A percentile compares a stretch with the other conserved stretches of the same genome.
Evolutionary conservation across 768 basidiomycete genomes (phyloP).

Genomic region (Daedalea quercina): DNA sequence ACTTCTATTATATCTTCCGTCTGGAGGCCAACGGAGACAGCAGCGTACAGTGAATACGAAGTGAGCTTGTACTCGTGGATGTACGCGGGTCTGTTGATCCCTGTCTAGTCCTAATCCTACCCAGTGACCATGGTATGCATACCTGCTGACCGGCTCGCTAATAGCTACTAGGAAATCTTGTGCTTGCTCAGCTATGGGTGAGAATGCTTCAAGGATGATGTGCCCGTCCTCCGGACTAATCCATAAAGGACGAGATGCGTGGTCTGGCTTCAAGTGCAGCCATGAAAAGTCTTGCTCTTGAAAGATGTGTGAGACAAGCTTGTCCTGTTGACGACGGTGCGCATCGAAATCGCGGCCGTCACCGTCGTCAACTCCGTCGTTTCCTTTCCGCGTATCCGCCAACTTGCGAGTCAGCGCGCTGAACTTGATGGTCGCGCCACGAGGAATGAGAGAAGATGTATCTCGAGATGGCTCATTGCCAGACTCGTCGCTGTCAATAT

Average conservation of each 20-base stretch:
- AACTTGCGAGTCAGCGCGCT: conserved; percentile 77
- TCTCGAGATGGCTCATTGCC: conserved; percentile 26
- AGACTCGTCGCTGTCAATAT: conserved; percentile 49
- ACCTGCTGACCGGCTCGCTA: conserved; percentile 98
- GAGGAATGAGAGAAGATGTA: conserved; percentile 49
- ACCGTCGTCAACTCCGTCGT: conserved; percentile 33
- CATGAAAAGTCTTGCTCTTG: conserved; percentile 82
- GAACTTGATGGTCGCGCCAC: conserved; percentile 80
- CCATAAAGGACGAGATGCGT: conserved; percentile 90
- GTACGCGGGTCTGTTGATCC: conserved; percentile 72
- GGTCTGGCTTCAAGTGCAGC: conserved; percentile 85
- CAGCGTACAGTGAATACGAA: conserved; percentile 95
- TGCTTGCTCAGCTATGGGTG: conserved; percentile 94
- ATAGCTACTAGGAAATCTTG: conserved; percentile 98
- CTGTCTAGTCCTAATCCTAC: conserved; percentile 25
- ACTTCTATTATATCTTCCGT: conserved; percentile 99
- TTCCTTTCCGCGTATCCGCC: conserved; percentile 46
- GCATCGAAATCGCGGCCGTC: conserved; percentile 49
- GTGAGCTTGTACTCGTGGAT: conserved; percentile 99
- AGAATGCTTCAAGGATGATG: conserved; percentile 97
- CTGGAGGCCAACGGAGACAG: conserved; percentile 95
- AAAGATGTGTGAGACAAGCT: conserved; percentile 76
- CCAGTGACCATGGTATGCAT: conserved; percentile 27
- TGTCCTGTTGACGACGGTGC: conserved; percentile 70
- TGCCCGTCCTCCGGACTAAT: conserved; percentile 88